These are phyloP conservation scores for Elongisporangium senticosum DNA, from an alignment of 352 stramenopile genomes.

Conservation along the genomic window DNA sequence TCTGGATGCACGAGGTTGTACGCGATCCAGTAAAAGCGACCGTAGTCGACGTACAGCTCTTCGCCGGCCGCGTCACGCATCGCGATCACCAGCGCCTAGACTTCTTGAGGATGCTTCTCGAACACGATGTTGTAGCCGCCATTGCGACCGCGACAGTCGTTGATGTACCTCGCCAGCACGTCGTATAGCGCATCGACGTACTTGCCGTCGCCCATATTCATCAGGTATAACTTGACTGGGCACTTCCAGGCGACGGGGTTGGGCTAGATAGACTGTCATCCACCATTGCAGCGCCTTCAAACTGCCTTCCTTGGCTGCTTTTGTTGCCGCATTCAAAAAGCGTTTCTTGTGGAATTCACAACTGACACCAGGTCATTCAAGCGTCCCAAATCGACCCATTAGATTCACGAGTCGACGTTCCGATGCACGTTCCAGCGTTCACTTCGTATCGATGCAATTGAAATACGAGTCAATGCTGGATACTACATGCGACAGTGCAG, in stretches of 20 bases:
- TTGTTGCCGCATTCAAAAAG: too few species aligned
- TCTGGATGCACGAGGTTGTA: conserved; percentile 68
- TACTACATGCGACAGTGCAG: too few species aligned
- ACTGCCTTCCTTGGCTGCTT: too few species aligned
- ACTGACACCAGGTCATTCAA: too few species aligned
- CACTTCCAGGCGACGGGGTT: conserved; percentile 48
- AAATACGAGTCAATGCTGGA: too few species aligned
- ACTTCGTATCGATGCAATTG: too few species aligned
- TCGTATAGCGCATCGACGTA: conserved; percentile 63
- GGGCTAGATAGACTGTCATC: too few species aligned
- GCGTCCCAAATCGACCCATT: too few species aligned
- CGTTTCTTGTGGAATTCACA: too few species aligned
- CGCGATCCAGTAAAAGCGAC: conserved; percentile 76
- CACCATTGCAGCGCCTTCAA: too few species aligned
- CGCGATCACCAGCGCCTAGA: conserved; percentile 52
- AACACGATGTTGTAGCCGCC: conserved; percentile 75
- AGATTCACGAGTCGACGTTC: too few species aligned
- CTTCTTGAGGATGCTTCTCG: conserved; percentile 44
- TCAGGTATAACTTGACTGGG: conserved; percentile 70
- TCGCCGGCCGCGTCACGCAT: conserved; percentile 39
- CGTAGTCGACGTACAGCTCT: conserved; percentile 81
- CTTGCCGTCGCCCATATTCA: conserved; percentile 69
- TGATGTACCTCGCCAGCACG: conserved; percentile 72
- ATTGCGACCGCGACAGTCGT: conserved; percentile 55
- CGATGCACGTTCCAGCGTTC: too few species aligned